A percentile compares a stretch with the other conserved stretches of the same genome.
phyloP scores from a whole-genome alignment of 2,329 filamentous ascomycete genomes.

The Diaporthe aspalathi region DNA sequence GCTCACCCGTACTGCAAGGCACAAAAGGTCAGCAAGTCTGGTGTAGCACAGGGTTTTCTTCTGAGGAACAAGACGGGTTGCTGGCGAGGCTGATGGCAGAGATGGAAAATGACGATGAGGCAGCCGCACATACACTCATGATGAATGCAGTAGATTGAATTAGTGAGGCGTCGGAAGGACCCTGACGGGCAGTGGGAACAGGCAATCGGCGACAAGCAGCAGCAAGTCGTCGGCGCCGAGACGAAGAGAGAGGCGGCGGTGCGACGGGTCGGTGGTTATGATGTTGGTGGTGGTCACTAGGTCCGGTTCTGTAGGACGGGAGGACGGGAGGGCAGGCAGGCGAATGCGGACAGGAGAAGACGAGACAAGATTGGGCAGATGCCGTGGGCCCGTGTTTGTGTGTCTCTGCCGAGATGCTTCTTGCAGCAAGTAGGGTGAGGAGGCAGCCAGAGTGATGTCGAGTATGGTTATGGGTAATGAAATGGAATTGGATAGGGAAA shows the following conservation, averaged over 20 bases:
- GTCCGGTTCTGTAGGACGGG: background rate
- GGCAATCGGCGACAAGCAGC: conserved; percentile 6
- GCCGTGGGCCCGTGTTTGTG: background rate
- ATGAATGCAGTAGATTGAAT: conserved; percentile 43
- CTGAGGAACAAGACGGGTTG: too few relatives aligned
- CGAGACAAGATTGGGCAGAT: background rate
- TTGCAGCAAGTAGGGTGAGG: background rate
- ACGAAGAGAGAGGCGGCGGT: background rate
- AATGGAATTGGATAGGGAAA: conserved; percentile 12
- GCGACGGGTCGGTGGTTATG: background rate
- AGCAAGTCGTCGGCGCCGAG: background rate
- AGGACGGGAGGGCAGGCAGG: background rate
- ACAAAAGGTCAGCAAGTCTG: conserved; percentile 54
- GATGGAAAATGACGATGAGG: conserved; percentile 31
- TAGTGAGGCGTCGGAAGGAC: conserved; percentile 26
- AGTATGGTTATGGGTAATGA: conserved; percentile 18
- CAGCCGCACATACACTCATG: conserved; percentile 63
- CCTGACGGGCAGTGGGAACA: background rate
- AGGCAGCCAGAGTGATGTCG: background rate
- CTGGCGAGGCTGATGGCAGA: background rate
- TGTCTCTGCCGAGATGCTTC: background rate
- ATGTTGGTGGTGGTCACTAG: background rate
- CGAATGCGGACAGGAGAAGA: background rate
- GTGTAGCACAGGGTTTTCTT: background rate
- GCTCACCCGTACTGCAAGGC: conserved; percentile 67